These are phyloP conservation scores for Phytophthora hybrid DNA, from an alignment of 352 stramenopile genomes.

Conservation along the genomic window DNA sequence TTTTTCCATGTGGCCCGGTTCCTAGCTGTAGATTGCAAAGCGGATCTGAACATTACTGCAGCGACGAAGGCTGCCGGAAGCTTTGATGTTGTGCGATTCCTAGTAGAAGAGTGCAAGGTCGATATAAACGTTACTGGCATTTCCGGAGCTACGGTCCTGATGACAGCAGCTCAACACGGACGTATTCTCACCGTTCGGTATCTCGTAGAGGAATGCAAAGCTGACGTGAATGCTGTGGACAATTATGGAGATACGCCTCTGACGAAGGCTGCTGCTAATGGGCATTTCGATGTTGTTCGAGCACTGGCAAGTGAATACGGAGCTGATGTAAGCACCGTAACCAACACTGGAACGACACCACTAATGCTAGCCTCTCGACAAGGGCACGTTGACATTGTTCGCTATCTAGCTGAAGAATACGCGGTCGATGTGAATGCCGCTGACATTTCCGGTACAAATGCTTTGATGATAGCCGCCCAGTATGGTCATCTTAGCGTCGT, in stretches of 20 bases:
- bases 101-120: neutral
- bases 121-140: neutral
- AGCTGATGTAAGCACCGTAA: neutral
- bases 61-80: neutral
- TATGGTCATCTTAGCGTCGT: neutral
- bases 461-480: neutral
- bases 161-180: neutral
- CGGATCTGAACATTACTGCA: neutral
- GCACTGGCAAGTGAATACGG: neutral
- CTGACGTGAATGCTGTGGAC: neutral
- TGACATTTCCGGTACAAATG: neutral
- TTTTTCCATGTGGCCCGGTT: neutral
- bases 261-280: neutral
- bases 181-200: neutral
- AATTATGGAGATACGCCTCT: neutral
- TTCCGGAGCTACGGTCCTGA: neutral
- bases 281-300: neutral
- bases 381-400: neutral
- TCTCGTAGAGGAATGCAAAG: neutral
- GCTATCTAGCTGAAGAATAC: neutral
- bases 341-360: constrained; percentile 4
- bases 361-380: neutral
- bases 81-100: neutral
- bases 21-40: neutral
- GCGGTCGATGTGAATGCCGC: neutral